Base-by-base conservation (phyloP, 2,329 filamentous ascomycete species). In the Xylariaceae sp. region DNA sequence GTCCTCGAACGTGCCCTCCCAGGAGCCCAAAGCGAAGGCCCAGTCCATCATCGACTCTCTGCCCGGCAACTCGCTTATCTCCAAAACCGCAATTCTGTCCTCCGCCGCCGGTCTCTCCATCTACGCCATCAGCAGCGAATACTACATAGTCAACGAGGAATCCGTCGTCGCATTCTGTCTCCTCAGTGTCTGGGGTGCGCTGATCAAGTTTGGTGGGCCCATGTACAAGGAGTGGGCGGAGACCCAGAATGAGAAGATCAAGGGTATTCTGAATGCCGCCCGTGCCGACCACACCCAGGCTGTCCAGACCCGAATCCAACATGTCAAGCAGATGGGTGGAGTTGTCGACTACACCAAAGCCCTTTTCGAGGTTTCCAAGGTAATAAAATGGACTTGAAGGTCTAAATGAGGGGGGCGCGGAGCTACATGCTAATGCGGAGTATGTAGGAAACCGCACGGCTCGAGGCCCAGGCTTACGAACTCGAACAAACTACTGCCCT, bases 81-180 rank as follows among this genome's bases (percentile, higher is more conserved):
- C 90, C 76, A 99, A 99, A 87, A 91, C 90, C 66, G 94, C 94
- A 70, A 92, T 96, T 72, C 87, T 99, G 70, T 97, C 92, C 71
- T 91, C 90, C 68, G 87, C 87, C 63, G 89, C 94, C 70, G 92
- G 88, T 77, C 76, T 95, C 67, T 91, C 89, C 70, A 83, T 95
- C 74, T 95, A 94, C 72, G 94, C 91, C 70, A 91, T 99, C 78
- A 95, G 89, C 86, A 99, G 95, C 79, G 94, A 99, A 84, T 91
- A 97, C 81, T 97, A 96, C 78, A 91, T 99, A 73, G 83, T 99
- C 77, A 99, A 99, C 80, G 94, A 99, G 83, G 94, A 99, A 81
- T 88, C 91, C 62, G 88, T 99, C 72, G 89, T 95, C 71, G 89
- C 89, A 64, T 84, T 99, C 78, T 94, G 88, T 74, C 81, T 99